Base-by-base conservation (phyloP, 2,329 filamentous ascomycete genomes). In the Leptosphaerulina australis region DNA sequence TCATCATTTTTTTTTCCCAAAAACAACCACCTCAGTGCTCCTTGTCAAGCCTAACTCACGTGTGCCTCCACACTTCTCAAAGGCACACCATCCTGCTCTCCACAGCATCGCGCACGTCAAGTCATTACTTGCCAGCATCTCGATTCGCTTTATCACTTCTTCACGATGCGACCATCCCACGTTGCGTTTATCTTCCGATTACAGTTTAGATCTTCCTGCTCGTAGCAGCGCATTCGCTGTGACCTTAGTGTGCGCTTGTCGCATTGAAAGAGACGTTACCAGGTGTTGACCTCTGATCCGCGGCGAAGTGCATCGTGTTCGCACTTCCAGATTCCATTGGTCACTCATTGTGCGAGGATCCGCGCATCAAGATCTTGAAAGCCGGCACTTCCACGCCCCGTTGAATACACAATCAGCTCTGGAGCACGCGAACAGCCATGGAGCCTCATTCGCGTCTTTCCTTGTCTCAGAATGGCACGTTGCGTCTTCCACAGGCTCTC, bases 401-500 rank as follows among this genome's bases (percentile, higher is more conserved):
- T 66, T 65, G 66, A 63, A 62, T 69, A 70, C 69, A 70, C 64
- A 69, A 69, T 62, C 60, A 67, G 60, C 62, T n/a, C 56, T 52
- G 53, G 53, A 47, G 59, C 68, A 68, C 68, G 64, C 60, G 52
- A 58, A 36, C 24, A 51, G 51, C 45, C 44, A 73, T 73, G 70
- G 66, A 71, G 59, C 62, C 66, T 66, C 60, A 72, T 70, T 71
- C 68, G 67, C 67, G 56, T 61, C 55, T 53, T 53, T 56, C 53
- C 46, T 54, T 52, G 44, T 55, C 60, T 56, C 61, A 63, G 30
- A 57, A 63, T 67, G 67, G 66, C 64, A 67, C 67, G 65, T 67
- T 67, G 55, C 63, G 55, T 49, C 61, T 71, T 65, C 68, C 69
- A 69, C 67, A 70, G 66, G 64, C 68, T 62, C 60, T 72, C 56